Base-by-base conservation (phyloP, 768 basidiomycete genomes). In the Hericium coralloides region DNA sequence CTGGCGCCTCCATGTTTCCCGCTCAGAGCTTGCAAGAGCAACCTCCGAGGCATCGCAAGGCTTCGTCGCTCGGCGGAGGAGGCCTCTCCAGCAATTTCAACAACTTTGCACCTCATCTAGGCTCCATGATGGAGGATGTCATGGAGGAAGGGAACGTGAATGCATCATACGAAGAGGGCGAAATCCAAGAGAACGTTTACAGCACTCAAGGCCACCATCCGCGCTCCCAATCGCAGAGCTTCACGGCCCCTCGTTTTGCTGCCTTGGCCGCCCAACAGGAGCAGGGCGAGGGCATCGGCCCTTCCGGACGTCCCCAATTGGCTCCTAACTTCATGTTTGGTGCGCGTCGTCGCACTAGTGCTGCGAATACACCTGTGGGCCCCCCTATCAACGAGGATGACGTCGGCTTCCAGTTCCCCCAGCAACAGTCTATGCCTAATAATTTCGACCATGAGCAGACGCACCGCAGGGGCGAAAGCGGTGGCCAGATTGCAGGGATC, bases 251-350 rank as follows among this genome's bases (percentile, higher is more conserved):
- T 26, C 85, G 94, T 23, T 95, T 95, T 66, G 89, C 85, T 17
- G 89, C 84, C 55, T 77, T 85, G 63, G 89, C 84, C 39, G 83
- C 85, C 63, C 85, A 87, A 67, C 84, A 90, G 60, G 80, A 80
- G 47, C 55, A 60, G 26, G 64, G 65, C 41, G 83, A 88, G 60
- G 47, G 74, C 56, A 64, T 87, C 52, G 85, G 89, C 36, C 82
- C 89, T 15, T 80, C 86, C 26, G 87, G 90, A 48, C 84, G 92
- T 60, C 92, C 92, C 39, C 92, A 94, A 67, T 81, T 95, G 39
- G 91, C 92, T 12, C 92, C 92, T n/a, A 77, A 79, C 51, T 95
- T 97, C 72, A 92, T 87, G 78, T 97, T 95, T 69, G 94, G 92
- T 51, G 82, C 73, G 55, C 76, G 76, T 59, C 62, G 67, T 23